Evolutionary conservation across 805 yeast species (phyloP), one percentile per base, ranked within the genome.

Genomic region (Spathaspora girioi): DNA sequence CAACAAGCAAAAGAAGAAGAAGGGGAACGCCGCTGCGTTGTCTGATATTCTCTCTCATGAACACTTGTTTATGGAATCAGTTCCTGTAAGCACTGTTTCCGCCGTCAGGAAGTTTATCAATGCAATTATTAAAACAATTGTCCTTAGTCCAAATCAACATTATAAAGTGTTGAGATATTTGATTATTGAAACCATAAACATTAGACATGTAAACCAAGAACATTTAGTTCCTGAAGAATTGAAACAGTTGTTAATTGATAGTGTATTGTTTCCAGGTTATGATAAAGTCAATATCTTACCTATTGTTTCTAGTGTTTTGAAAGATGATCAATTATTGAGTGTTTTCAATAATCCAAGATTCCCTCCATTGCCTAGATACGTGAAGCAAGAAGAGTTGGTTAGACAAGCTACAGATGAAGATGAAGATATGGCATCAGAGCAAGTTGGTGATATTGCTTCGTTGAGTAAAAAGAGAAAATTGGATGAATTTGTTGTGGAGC

Each of bases 321-420:
- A 74, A 3, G 66, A 76, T 42, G 81, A 82, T 59, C 78, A 74
- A 8, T 62, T 80, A 18, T 63, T 84, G 42, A 81, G 88, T 60
- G 73, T 86, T 1, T 73, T 89, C 58, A 77, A 81, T 49, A 86
- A 87, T 59, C 96, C 97, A 42, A 75, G 94, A 59, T 80, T 89
- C 58, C 96, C 97, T 2, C 75, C 73, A 7, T 59, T 70, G 47
- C 71, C 73, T 5, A 54, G 56, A 12, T 66, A 54, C 38, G 55
- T 59, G 41, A 61, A 55, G 53, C 63, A 48, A 35, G 59, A 54
- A 61, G 62, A 27, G 17, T 83, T 81, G 35, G 64, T 71, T 44
- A 69, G n/a, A n/a, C n/a, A n/a, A 73, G 32, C 77, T 76, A 14
- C 73, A 68, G 66, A 62, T 5, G 73, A 64, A 15, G 72, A 70